phyloP scores from a whole-genome alignment of 768 basidiomycete species.

The Lactarius akahatsu region DNA sequence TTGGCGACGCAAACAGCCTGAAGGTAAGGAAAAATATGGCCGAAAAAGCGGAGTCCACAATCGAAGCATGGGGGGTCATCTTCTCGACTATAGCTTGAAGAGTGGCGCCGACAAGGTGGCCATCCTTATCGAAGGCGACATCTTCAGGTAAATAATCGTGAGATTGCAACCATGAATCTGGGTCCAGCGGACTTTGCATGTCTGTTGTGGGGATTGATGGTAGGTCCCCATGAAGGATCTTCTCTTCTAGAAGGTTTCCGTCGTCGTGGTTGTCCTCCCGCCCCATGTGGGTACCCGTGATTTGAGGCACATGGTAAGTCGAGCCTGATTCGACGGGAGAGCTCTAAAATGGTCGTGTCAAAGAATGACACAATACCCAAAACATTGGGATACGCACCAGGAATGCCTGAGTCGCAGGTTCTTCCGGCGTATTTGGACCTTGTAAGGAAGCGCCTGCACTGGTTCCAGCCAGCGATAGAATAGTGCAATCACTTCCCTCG shows the following conservation, averaged over 20 bases:
- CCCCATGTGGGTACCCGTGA: conserved; percentile 56
- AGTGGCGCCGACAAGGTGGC: conserved; percentile 87
- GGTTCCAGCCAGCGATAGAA: background rate
- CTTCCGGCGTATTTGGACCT: conserved; percentile 1
- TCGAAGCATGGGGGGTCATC: conserved; percentile 92
- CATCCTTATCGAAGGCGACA: conserved; percentile 87
- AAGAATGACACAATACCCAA: background rate
- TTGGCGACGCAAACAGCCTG: conserved; percentile 81
- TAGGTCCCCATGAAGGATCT: conserved; percentile 52
- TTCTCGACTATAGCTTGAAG: conserved; percentile 90
- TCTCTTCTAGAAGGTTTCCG: conserved; percentile 48
- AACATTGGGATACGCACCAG: conserved; percentile 6
- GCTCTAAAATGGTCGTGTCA: background rate
- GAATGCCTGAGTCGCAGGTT: conserved; percentile 9
- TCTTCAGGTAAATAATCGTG: conserved; percentile 83
- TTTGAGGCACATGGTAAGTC: conserved; percentile 55
- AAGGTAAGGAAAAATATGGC: conserved; percentile 95
- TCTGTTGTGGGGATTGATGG: conserved; percentile 47
- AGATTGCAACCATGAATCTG: conserved; percentile 55
- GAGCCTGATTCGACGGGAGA: conserved; percentile 43
- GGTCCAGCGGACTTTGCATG: conserved; percentile 37
- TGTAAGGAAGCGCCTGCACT: background rate
- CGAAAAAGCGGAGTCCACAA: conserved; percentile 84
- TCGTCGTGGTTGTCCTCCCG: conserved; percentile 53
- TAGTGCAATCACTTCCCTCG: conserved; percentile 6